Percentiles rank a stretch among this genome's conserved stretches.
These are phyloP conservation scores for Cucumis hystrix DNA, from an alignment of 306 rosid genomes.

Conservation along the genomic window DNA sequence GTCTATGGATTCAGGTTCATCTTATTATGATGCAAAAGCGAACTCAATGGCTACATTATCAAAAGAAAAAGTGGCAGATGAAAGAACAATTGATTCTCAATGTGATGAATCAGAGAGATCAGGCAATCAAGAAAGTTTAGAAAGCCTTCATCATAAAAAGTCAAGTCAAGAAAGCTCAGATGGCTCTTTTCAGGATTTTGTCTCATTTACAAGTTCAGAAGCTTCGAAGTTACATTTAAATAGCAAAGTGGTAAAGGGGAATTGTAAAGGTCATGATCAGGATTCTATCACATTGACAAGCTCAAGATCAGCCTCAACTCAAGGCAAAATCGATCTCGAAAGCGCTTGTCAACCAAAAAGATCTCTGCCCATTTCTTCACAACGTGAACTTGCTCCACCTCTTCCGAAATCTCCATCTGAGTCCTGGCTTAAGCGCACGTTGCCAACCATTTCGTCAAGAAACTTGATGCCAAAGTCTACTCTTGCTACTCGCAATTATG, in stretches of 20 bases:
- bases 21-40: slow-evolving; percentile 11
- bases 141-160: neutral
- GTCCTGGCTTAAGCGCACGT: slow-evolving; percentile 80
- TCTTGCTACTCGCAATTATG: slow-evolving; percentile 13
- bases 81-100: neutral
- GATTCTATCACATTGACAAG: slow-evolving; percentile 10
- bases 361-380: slow-evolving; percentile 10
- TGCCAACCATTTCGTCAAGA: slow-evolving; percentile 43
- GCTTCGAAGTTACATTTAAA: slow-evolving; percentile 8
- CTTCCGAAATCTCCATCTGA: slow-evolving; percentile 78
- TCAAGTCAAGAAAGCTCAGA: slow-evolving; percentile 2
- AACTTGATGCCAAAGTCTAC: slow-evolving; percentile 20
- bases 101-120: neutral
- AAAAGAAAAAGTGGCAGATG: neutral
- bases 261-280: slow-evolving; percentile 1
- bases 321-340: slow-evolving; percentile 19
- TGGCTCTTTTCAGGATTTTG: slow-evolving; percentile 12
- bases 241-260: slow-evolving; percentile 9
- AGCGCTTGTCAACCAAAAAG: slow-evolving; percentile 11
- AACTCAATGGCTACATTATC: neutral
- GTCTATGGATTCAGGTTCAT: slow-evolving; percentile 22
- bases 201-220: slow-evolving; percentile 11
- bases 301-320: slow-evolving; percentile 11
- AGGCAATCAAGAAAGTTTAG: neutral
- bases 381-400: slow-evolving; percentile 40